Conservation (phyloP, 768 basidiomycete genomes). For the Kondoa subrosea region DNA sequence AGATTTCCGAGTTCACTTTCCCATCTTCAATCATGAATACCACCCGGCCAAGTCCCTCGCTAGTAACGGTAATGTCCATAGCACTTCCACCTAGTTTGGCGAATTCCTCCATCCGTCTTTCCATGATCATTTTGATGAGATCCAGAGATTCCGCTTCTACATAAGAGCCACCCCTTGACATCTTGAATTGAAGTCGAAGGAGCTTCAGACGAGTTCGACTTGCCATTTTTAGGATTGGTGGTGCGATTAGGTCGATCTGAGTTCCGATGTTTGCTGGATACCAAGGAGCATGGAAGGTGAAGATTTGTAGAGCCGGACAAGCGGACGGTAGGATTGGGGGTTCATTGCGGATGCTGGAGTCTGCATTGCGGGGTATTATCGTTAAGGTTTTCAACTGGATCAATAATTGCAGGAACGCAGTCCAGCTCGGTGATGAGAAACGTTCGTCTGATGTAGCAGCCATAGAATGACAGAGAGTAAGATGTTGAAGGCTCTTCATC, state of each 20-base stretch:
- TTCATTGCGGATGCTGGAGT: no score
- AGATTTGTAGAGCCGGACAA: background rate
- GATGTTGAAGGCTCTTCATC: no score
- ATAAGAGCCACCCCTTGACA: no score
- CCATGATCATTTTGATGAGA: background rate
- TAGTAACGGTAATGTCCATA: background rate
- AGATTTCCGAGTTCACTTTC: no score
- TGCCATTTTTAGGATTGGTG: background rate
- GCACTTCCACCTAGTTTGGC: background rate
- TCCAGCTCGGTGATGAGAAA: no score
- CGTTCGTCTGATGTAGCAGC: no score
- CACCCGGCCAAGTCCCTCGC: background rate
- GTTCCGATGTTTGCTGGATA: background rate
- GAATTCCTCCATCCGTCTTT: background rate
- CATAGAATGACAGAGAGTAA: no score
- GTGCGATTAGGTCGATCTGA: background rate
- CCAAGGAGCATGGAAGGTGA: background rate
- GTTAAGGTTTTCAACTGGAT: no score
- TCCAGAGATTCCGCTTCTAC: background rate
- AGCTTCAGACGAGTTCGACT: background rate
- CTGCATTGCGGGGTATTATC: no score
- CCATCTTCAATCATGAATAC: background rate
- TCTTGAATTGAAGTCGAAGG: background rate
- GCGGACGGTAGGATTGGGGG: no score
- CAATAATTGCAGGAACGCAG: no score